Evolutionary conservation across 805 yeast genomes (phyloP), one percentile per base, ranked within the genome.

Genomic region (Metschnikowia reukaufii): DNA sequence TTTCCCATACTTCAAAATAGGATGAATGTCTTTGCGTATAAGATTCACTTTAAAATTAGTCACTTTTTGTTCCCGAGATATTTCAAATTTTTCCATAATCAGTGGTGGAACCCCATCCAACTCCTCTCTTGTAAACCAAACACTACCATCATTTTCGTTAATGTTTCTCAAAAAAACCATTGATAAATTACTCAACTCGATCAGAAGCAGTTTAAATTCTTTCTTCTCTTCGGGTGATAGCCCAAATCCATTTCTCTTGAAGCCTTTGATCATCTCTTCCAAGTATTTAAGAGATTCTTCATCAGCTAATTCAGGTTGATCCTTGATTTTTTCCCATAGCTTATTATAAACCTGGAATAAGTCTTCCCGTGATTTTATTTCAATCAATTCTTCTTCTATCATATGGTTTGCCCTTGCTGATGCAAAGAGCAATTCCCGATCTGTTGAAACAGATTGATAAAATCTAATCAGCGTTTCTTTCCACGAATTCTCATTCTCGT

Each of bases 1-100:
- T 46, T 74, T 72, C 36, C 94, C 91, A 63, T 82, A 82, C 62
- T 86, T 85, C 64, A 86, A 65, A 13, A 85, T 84, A 1, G 95
- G 95, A 51, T 84, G 70, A 41, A 84, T 64, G 60, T 88, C 96
- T 0, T 96, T 94, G 58, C 85, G 86, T 63, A 88, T 87, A 70
- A 79, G 86, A 2, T 94, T 84, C 73, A 88, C 84, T 60, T 84
- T 84, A 50, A 62, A 64, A 42, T 67, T 63, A 15, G 64, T 66
- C 15, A 67, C 73, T 17, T 70, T 78, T 17, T 68, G 73, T 18
- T 69, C 74, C 9, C 65, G 67, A 31, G 68, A 67, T 45, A 65
- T 67, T 44, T 77, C 84, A 58, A 82, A 84, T 58, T 78, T 84
- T 15, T 73, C 74, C 54, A 86, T 55, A 2, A 79, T 79, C 47